phyloP scores from a whole-genome alignment of 345 rosid species.

The Hibiscus syriacus region DNA sequence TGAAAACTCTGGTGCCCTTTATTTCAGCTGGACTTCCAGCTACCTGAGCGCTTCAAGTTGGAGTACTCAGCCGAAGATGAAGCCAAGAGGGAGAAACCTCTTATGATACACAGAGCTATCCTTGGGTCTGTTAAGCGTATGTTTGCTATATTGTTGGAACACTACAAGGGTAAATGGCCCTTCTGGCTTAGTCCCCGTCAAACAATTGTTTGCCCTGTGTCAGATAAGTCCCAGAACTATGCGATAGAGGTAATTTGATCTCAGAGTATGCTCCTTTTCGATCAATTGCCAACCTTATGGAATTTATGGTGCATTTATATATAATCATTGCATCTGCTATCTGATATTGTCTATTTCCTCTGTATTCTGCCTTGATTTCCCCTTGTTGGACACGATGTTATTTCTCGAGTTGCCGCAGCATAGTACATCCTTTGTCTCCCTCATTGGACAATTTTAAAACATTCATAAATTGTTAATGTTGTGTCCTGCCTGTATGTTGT shows the following conservation, averaged over 20 bases:
- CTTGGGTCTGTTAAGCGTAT: too few species aligned
- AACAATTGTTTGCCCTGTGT: conserved; percentile 95
- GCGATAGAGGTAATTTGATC: conserved; percentile 51
- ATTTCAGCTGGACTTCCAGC: conserved; percentile 93
- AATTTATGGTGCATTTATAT: too few species aligned
- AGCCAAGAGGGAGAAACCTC: conserved; percentile 70
- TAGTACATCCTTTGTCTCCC: background rate
- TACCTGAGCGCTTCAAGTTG: conserved; percentile 64
- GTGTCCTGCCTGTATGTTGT: too few species aligned
- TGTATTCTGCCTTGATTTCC: too few species aligned
- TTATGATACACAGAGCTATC: conserved; percentile 95
- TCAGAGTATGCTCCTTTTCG: too few species aligned
- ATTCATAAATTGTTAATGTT: too few species aligned
- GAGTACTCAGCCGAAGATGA: conserved; percentile 88
- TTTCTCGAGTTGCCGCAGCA: background rate
- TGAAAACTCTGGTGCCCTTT: conserved; percentile 14
- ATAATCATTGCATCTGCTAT: too few species aligned
- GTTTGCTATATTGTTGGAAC: conserved; percentile 87
- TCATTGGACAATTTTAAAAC: background rate
- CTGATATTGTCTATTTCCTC: too few species aligned
- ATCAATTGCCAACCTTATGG: too few species aligned
- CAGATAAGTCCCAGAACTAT: conserved; percentile 46
- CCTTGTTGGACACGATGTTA: background rate
- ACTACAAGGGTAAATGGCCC: conserved; percentile 98
- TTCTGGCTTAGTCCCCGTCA: conserved; percentile 99